Conservation (phyloP, 2,329 filamentous ascomycete genomes). For the Cordyceps tenuipes region DNA sequence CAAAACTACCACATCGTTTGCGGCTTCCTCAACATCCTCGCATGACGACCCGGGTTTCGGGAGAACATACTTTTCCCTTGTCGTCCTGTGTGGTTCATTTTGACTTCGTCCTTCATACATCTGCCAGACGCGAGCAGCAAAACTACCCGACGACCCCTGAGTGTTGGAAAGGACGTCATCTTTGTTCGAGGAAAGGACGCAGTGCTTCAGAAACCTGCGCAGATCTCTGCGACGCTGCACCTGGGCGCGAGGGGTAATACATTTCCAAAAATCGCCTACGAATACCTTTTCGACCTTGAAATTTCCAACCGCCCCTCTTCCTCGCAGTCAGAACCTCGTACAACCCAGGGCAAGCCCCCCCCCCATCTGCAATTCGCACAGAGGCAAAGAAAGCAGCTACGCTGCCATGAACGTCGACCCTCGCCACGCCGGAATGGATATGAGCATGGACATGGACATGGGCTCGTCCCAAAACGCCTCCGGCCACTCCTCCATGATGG, state of each 20-base stretch:
- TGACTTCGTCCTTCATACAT: neutral
- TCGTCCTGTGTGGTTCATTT: neutral
- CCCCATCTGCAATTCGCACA: neutral
- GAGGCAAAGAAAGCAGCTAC: neutral
- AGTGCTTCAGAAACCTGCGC: neutral
- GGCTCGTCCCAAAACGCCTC: neutral
- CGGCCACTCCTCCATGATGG: constrained; percentile 19
- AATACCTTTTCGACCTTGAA: too few species aligned
- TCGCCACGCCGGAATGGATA: constrained; percentile 9
- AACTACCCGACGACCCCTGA: neutral
- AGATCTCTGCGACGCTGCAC: neutral
- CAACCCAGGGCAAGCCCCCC: neutral
- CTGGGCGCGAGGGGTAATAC: neutral
- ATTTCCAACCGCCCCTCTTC: too few species aligned
- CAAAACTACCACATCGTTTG: neutral
- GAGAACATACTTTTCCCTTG: neutral
- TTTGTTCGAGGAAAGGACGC: neutral
- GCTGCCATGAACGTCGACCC: neutral
- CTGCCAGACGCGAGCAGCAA: neutral
- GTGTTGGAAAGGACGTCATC: neutral
- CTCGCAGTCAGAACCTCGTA: neutral
- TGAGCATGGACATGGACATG: constrained; percentile 12
- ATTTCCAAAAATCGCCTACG: neutral
- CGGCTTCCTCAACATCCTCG: neutral
- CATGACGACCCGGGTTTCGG: neutral